A percentile compares a stretch with the other conserved stretches of the same genome.
phyloP scores from a whole-genome alignment of 306 rosid genomes.

The Oxytropis ochrocephala region DNA sequence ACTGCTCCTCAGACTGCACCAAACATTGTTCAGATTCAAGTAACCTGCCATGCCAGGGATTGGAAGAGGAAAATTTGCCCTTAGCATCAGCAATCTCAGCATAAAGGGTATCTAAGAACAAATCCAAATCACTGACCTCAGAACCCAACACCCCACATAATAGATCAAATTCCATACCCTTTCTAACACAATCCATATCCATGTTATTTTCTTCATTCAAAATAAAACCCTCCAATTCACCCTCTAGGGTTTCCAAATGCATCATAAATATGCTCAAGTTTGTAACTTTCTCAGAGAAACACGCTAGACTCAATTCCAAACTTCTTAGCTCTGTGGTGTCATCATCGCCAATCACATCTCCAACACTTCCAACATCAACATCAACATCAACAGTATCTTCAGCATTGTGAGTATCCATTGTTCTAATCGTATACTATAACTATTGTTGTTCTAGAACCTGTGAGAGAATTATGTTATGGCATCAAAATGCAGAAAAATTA shows the following conservation, averaged over 20 bases:
- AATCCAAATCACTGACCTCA: slow-evolving; percentile 57
- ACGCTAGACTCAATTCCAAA: slow-evolving; percentile 50
- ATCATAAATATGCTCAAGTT: slow-evolving; percentile 63
- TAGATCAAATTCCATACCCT: slow-evolving; percentile 57
- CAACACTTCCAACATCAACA: slow-evolving; percentile 24
- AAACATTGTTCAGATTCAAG: slow-evolving; percentile 44
- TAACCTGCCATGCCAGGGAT: slow-evolving; percentile 26
- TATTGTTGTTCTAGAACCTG: background rate
- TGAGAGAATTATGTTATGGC: background rate
- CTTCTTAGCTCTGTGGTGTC: slow-evolving; percentile 27
- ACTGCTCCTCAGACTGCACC: slow-evolving; percentile 55
- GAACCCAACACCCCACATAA: slow-evolving; percentile 66
- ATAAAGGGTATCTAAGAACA: slow-evolving; percentile 45
- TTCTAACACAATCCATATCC: slow-evolving; percentile 34
- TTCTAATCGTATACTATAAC: slow-evolving; percentile 6
- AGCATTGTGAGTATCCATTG: slow-evolving; percentile 29
- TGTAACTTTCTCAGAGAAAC: slow-evolving; percentile 65
- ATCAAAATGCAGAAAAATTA: background rate
- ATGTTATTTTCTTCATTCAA: slow-evolving; percentile 24
- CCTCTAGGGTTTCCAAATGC: slow-evolving; percentile 60
- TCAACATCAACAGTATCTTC: slow-evolving; percentile 15
- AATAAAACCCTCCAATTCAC: slow-evolving; percentile 52
- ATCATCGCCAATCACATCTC: slow-evolving; percentile 31
- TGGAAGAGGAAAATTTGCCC: slow-evolving; percentile 31
- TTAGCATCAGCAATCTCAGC: slow-evolving; percentile 36